These are phyloP conservation scores for Physaria fendleri DNA, from an alignment of 345 rosid genomes.

Conservation along the genomic window DNA sequence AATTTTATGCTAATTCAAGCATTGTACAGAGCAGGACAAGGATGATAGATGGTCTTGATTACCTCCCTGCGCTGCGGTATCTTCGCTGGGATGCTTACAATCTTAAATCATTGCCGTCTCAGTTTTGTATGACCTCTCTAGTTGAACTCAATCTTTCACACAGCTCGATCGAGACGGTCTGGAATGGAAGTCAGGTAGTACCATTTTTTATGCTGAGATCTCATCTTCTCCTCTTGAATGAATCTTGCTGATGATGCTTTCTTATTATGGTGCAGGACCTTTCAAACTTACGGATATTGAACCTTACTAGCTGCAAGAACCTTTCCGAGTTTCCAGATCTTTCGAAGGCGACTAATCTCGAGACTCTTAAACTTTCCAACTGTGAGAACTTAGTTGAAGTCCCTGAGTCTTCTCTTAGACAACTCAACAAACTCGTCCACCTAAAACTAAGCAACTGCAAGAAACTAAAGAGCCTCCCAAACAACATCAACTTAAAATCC, in stretches of 20 bases:
- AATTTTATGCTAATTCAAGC: background rate
- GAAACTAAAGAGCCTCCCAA: slow-evolving; percentile 20
- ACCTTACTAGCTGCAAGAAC: slow-evolving; percentile 26
- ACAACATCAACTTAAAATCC: slow-evolving; percentile 28
- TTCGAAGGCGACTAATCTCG: slow-evolving; percentile 23
- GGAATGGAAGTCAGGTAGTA: background rate
- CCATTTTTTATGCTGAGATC: background rate
- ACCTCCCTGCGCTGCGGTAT: background rate
- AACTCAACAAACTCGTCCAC: slow-evolving; percentile 22
- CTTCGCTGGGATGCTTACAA: slow-evolving; percentile 7
- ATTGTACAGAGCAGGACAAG: slow-evolving; percentile 1
- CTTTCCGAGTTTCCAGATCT: slow-evolving; percentile 27
- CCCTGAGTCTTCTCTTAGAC: slow-evolving; percentile 13
- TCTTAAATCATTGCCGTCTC: background rate
- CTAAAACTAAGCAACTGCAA: slow-evolving; percentile 20
- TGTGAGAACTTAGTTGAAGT: slow-evolving; percentile 20
- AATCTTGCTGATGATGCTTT: background rate
- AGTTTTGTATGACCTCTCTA: background rate
- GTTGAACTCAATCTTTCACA: slow-evolving; percentile 2
- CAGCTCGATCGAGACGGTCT: slow-evolving; percentile 2
- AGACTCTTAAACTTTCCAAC: slow-evolving; percentile 15
- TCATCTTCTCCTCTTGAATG: background rate
- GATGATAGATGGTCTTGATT: slow-evolving; percentile 5
- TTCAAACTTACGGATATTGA: slow-evolving; percentile 18
- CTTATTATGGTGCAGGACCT: slow-evolving; percentile 16